Percentiles rank a stretch among this genome's conserved stretches.
These are phyloP conservation scores for Pseudocercospora macadamiae DNA, from an alignment of 2,329 filamentous ascomycete species.

Conservation along the genomic window DNA sequence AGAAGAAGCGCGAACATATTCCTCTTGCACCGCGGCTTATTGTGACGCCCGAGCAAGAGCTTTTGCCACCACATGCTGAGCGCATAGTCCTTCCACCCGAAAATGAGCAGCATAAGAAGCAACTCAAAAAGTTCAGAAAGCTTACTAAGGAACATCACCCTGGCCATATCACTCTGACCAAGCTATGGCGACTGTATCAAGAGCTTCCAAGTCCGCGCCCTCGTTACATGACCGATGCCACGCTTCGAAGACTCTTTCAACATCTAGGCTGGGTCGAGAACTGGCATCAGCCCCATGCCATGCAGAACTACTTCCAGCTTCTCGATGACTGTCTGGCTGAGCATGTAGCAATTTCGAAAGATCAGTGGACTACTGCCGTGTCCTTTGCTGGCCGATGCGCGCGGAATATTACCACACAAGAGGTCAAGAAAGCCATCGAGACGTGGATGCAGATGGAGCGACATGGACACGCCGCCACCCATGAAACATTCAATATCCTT, in stretches of 20 bases:
- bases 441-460: conserved; percentile 92
- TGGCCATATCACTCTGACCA: conserved; percentile 24
- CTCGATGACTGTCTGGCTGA: conserved; percentile 79
- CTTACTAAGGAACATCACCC: conserved; percentile 16
- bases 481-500: conserved; percentile 89
- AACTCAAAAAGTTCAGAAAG: conserved; percentile 22
- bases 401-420: conserved; percentile 57
- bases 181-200: conserved; percentile 58
- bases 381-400: conserved; percentile 76
- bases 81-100: conserved; percentile 28
- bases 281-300: conserved; percentile 59
- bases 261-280: conserved; percentile 65
- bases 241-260: conserved; percentile 67
- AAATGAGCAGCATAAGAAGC: conserved; percentile 25
- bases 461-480: conserved; percentile 65
- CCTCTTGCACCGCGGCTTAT: conserved; percentile 36
- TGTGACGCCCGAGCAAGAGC: conserved; percentile 34
- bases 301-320: conserved; percentile 81
- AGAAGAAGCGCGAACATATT: conserved; percentile 11
- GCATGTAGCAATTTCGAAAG: conserved; percentile 66
- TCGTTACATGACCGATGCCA: conserved; percentile 50
- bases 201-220: conserved; percentile 58
- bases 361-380: conserved; percentile 84
- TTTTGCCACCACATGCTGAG: conserved; percentile 5
- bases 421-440: conserved; percentile 70